Evolutionary conservation across 202 grass and related monocot species (phyloP).

Genomic region (Carex sylvatica): DNA sequence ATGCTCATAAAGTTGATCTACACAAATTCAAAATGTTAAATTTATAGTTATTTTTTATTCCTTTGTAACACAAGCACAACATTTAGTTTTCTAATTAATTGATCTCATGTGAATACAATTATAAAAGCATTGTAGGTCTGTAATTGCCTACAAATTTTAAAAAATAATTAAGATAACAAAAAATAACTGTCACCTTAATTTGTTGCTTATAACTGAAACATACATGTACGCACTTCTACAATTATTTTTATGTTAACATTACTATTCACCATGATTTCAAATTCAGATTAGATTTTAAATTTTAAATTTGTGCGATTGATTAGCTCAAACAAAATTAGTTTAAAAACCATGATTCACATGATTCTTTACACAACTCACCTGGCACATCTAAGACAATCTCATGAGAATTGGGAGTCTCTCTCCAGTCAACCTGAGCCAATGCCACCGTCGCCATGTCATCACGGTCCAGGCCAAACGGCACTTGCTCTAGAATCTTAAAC

Average conservation of each 20-base stretch:
- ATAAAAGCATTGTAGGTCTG: too few species aligned
- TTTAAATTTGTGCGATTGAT: not conserved
- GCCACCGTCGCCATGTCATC: constrained; percentile 48
- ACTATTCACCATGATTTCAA: not conserved
- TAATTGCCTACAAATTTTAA: not conserved
- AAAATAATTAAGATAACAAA: not conserved
- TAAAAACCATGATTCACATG: not conserved
- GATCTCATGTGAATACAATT: too few species aligned
- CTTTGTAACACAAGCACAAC: too few species aligned
- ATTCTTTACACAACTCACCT: not conserved
- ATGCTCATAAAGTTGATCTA: not conserved
- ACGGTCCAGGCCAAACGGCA: constrained; percentile 61
- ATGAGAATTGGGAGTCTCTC: constrained; percentile 62
- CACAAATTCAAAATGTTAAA: not conserved
- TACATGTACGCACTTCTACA: not conserved
- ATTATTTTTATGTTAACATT: not conserved
- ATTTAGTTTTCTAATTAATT: too few species aligned
- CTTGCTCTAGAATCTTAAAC: constrained; percentile 79
- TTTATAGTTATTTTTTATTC: too few species aligned
- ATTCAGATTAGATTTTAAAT: not conserved
- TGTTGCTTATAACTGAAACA: not conserved
- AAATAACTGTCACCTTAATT: not conserved
- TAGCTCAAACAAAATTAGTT: not conserved
- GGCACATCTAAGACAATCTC: constrained; percentile 81
- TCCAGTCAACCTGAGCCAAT: constrained; percentile 68